Percentiles rank a stretch among this genome's conserved stretches.
Evolutionary conservation across 2,329 filamentous ascomycete species (phyloP).

Genomic region (Coniella vitis): DNA sequence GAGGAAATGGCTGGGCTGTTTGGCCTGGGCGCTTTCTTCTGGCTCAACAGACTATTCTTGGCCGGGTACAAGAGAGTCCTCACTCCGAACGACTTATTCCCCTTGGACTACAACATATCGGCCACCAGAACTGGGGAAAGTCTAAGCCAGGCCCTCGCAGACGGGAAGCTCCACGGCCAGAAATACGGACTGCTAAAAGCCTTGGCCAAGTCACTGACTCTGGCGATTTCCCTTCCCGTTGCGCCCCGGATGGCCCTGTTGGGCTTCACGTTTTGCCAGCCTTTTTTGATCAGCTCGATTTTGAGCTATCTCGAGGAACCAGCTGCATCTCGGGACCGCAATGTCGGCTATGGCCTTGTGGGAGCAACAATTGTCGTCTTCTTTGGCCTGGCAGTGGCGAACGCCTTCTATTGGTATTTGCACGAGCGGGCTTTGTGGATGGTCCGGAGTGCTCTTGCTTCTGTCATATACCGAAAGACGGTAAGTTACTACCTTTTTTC

Average conservation of each 20-base stretch:
- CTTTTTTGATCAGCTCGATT: constrained; percentile 34
- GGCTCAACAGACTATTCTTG: constrained; percentile 26
- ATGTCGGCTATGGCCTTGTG: constrained; percentile 28
- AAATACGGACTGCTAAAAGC: constrained; percentile 25
- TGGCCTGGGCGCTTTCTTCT: constrained; percentile 24
- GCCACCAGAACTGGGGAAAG: constrained; percentile 17
- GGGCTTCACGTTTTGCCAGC: constrained; percentile 36
- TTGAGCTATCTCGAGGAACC: constrained; percentile 27
- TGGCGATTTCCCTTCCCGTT: constrained; percentile 28
- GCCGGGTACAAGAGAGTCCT: constrained; percentile 27
- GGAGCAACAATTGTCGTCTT: constrained; percentile 27
- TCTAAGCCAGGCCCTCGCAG: constrained; percentile 11
- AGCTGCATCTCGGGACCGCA: constrained; percentile 13
- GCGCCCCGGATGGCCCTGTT: constrained; percentile 31
- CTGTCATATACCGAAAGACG: constrained; percentile 29
- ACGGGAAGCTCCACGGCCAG: constrained; percentile 12
- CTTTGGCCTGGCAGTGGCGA: constrained; percentile 27
- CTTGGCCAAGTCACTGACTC: constrained; percentile 24
- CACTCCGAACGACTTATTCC: constrained; percentile 26
- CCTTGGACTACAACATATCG: constrained; percentile 21
- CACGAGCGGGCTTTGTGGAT: constrained; percentile 17
- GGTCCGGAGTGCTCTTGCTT: constrained; percentile 23
- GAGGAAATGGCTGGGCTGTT: constrained; percentile 27
- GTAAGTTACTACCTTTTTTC: too few species aligned
- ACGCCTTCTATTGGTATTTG: constrained; percentile 28